Percentiles rank a stretch among this genome's conserved stretches.
phyloP scores from a whole-genome alignment of 2,329 filamentous ascomycete species.

The Cercospora sp. region DNA sequence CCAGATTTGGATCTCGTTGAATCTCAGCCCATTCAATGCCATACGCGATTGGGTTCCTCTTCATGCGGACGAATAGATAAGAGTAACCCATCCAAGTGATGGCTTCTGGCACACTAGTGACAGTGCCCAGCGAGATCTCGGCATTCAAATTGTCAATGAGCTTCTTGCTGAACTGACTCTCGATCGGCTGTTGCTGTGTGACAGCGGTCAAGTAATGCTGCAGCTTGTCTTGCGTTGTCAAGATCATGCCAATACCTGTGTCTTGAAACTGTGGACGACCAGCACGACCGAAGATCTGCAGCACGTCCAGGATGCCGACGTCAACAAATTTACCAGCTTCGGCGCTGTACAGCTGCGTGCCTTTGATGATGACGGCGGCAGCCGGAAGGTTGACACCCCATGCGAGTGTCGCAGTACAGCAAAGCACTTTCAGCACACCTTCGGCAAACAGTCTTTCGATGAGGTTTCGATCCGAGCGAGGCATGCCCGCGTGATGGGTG shows the following conservation, averaged over 20 bases:
- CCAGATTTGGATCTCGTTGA: conserved; percentile 80
- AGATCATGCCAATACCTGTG: conserved; percentile 96
- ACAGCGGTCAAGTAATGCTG: conserved; percentile 89
- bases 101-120: conserved; percentile 89
- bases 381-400: conserved; percentile 99
- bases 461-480: conserved; percentile 88
- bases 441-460: conserved; percentile 89
- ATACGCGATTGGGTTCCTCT: conserved; percentile 84
- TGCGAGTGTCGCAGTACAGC: conserved; percentile 94
- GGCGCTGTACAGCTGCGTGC: conserved; percentile 93
- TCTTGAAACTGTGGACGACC: conserved; percentile 97
- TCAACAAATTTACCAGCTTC: conserved; percentile 97
- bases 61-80: conserved; percentile 96
- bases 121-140: conserved; percentile 88
- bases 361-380: conserved; percentile 95
- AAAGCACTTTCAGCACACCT: conserved; percentile 93
- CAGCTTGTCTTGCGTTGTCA: conserved; percentile 91
- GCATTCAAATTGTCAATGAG: conserved; percentile 96
- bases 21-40: conserved; percentile 95
- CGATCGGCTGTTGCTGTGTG: conserved; percentile 93
- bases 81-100: conserved; percentile 98
- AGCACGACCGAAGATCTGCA: conserved; percentile 98
- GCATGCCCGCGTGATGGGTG: conserved; percentile 96
- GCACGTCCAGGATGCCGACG: conserved; percentile 89
- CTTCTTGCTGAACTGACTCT: conserved; percentile 92